Conservation (phyloP, 768 basidiomycete species). For the Astraeus odoratus region DNA sequence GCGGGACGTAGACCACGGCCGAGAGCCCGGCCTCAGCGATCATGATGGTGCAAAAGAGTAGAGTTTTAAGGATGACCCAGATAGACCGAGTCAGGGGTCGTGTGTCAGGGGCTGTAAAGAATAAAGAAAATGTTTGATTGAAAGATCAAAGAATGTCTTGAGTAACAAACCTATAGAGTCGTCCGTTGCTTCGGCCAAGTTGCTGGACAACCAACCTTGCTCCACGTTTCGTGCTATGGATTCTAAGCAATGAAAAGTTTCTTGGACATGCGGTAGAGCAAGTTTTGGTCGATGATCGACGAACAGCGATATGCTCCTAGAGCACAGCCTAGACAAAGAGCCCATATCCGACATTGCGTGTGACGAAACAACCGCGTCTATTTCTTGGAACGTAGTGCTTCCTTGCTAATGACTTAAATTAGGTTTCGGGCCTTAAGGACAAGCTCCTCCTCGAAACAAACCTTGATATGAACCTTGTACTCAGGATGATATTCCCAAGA, state of each 20-base stretch:
- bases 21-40: constrained; percentile 56
- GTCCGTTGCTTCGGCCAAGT: constrained; percentile 21
- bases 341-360: constrained; percentile 32
- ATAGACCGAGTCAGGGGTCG: constrained; percentile 40
- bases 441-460: neutral
- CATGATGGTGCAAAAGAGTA: constrained; percentile 71
- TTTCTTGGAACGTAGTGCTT: constrained; percentile 30
- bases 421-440: neutral
- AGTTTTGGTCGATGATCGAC: constrained; percentile 28
- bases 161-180: constrained; percentile 27
- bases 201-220: constrained; percentile 39
- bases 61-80: constrained; percentile 67
- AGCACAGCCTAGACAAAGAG: constrained; percentile 34
- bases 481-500: constrained; percentile 20
- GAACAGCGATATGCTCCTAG: constrained; percentile 27
- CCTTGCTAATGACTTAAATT: constrained; percentile 17
- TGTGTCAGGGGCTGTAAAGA: constrained; percentile 34
- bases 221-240: constrained; percentile 39
- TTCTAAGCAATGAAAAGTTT: constrained; percentile 22
- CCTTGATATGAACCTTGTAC: constrained; percentile 15
- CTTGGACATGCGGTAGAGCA: constrained; percentile 21
- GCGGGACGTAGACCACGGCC: constrained; percentile 45
- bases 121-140: constrained; percentile 1
- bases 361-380: constrained; percentile 30
- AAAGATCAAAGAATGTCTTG: constrained; percentile 30